These are phyloP conservation scores for Fusarium sp. DNA, from an alignment of 2,329 filamentous ascomycete genomes.

Conservation along the genomic window DNA sequence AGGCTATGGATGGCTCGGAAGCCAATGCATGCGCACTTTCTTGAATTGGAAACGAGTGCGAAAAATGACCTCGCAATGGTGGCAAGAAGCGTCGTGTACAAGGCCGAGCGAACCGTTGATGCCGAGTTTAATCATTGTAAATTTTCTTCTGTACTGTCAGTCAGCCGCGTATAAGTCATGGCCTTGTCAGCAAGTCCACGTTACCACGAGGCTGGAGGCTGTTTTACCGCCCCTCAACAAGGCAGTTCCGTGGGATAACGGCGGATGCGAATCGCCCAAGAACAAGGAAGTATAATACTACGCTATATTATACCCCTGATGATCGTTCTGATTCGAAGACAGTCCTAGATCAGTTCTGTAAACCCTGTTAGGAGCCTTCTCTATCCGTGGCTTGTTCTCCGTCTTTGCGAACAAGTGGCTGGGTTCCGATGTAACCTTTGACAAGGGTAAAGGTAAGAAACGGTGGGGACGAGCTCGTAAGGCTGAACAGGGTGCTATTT, in stretches of 20 bases:
- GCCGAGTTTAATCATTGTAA: background rate
- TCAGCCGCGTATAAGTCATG: constrained; percentile 30
- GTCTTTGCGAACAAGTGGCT: constrained; percentile 12
- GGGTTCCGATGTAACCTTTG: constrained; percentile 12
- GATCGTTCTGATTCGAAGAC: background rate
- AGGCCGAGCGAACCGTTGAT: constrained; percentile 28
- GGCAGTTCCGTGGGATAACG: constrained; percentile 11
- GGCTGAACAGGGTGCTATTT: constrained; percentile 46
- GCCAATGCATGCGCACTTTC: background rate
- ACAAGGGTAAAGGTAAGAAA: constrained; percentile 35
- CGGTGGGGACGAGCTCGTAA: constrained; percentile 43
- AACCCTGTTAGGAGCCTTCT: constrained; percentile 15
- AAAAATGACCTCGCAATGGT: constrained; percentile 13
- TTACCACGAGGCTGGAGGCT: constrained; percentile 23
- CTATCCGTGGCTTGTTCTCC: constrained; percentile 21
- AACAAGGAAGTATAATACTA: constrained; percentile 11
- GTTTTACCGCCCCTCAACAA: constrained; percentile 6
- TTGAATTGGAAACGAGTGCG: constrained; percentile 14
- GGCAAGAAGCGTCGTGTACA: constrained; percentile 35
- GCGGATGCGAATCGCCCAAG: constrained; percentile 1
- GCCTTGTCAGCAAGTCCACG: constrained; percentile 35
- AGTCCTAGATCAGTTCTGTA: constrained; percentile 2
- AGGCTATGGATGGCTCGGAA: background rate
- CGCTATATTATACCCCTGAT: constrained; percentile 18
- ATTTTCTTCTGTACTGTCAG: background rate